A percentile compares a stretch with the other conserved stretches of the same genome.
Evolutionary conservation across 495 filamentous ascomycete species (phyloP).

Genomic region (Talaromyces wortmannii): DNA sequence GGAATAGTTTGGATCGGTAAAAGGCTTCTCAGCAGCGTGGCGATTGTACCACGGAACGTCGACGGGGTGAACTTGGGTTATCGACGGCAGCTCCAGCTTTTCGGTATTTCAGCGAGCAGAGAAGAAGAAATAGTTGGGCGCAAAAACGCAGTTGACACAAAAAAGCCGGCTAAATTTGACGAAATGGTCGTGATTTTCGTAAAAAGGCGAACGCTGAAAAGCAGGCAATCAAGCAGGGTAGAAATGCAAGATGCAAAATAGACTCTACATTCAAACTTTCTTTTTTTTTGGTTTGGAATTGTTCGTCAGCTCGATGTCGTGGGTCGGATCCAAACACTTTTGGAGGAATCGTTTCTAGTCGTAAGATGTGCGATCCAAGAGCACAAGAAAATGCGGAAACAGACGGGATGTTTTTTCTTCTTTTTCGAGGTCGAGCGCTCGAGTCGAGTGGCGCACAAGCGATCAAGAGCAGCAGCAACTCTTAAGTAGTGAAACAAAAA

Average conservation of each 20-base stretch:
- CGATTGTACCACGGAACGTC: constrained; percentile 73
- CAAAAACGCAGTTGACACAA: constrained; percentile 20
- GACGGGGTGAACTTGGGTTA: constrained; percentile 78
- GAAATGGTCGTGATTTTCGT: constrained; percentile 30
- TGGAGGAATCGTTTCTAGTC: constrained; percentile 54
- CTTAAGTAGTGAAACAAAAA: background rate
- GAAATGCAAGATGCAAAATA: constrained; percentile 14
- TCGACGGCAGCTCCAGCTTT: constrained; percentile 98
- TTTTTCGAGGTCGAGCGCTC: background rate
- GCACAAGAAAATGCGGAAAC: background rate
- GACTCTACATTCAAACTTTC: constrained; percentile 12
- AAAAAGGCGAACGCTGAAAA: constrained; percentile 15
- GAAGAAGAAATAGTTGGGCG: constrained; percentile 1
- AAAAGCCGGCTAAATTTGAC: constrained; percentile 19
- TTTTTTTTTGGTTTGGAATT: constrained; percentile 1
- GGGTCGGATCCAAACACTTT: constrained; percentile 21
- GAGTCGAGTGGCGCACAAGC: background rate
- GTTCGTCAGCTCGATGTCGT: background rate
- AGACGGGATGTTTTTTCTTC: background rate
- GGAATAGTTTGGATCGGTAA: no score
- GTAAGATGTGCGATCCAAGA: constrained; percentile 32
- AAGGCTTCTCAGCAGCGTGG: constrained; percentile 60
- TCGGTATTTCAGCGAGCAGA: constrained; percentile 45
- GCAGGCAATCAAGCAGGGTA: constrained; percentile 14
- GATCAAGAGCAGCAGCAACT: background rate